Percentiles rank a stretch among this genome's conserved stretches.
These are phyloP conservation scores for Lodderomyces elongisporus DNA, from an alignment of 1,139 yeast species.

Conservation along the genomic window DNA sequence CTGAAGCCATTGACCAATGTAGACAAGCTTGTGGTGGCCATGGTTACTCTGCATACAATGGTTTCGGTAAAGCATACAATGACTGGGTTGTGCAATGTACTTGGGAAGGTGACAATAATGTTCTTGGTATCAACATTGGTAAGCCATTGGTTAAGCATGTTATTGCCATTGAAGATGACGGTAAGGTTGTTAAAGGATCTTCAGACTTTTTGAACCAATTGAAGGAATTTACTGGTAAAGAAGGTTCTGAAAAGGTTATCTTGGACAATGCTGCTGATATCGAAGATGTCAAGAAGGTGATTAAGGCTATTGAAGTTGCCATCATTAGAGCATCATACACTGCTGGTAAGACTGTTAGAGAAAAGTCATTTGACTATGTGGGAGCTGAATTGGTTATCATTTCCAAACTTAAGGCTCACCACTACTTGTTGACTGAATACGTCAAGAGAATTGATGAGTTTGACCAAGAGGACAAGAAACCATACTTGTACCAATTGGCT, in stretches of 20 bases:
- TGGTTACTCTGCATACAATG: slow-evolving; percentile 45
- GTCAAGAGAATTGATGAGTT: slow-evolving; percentile 20
- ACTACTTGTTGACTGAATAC: slow-evolving; percentile 31
- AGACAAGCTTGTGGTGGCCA: slow-evolving; percentile 53
- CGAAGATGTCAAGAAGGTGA: slow-evolving; percentile 27
- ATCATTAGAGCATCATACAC: slow-evolving; percentile 36
- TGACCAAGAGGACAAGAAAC: slow-evolving; percentile 20
- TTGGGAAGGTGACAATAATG: slow-evolving; percentile 52
- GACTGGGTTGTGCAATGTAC: slow-evolving; percentile 52
- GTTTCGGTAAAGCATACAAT: slow-evolving; percentile 44
- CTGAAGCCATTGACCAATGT: slow-evolving; percentile 42
- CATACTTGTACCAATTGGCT: slow-evolving; percentile 24
- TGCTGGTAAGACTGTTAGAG: slow-evolving; percentile 27
- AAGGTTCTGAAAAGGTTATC: slow-evolving; percentile 20
- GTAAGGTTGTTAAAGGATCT: slow-evolving; percentile 33
- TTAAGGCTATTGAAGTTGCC: slow-evolving; percentile 38
- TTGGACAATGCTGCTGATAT: slow-evolving; percentile 27
- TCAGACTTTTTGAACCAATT: slow-evolving; percentile 37
- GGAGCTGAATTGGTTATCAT: slow-evolving; percentile 56
- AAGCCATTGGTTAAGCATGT: slow-evolving; percentile 41
- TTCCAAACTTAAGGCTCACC: slow-evolving; percentile 50
- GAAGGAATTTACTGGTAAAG: slow-evolving; percentile 20
- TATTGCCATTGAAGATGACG: slow-evolving; percentile 26
- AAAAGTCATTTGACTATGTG: slow-evolving; percentile 39
- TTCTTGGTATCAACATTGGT: slow-evolving; percentile 43